Evolutionary conservation across 805 yeast genomes (phyloP), one percentile per base, ranked within the genome.

Genomic region (Kregervanrija fluxuum): DNA sequence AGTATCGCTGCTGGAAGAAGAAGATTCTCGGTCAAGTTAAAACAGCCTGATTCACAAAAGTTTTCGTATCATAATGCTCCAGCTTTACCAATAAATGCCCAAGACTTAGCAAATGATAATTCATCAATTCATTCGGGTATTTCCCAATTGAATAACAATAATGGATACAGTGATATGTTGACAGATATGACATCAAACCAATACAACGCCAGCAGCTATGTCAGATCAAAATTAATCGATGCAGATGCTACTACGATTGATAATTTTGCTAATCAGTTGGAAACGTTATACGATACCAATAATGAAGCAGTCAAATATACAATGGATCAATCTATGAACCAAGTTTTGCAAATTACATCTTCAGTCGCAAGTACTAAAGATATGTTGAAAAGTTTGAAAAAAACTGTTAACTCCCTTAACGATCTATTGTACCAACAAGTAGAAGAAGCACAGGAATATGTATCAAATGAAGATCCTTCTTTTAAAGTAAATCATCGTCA

Each of bases 191-290:
- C 71, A 3, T 66, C 65, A 33, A 66, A 68, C 2, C 48, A 61
- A 3, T 77, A 75, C 50, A 69, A 76, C 49, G 78, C 83, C 1
- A 68, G 68, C 17, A 45, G 53, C 2, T 79, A 70, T 54, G 73
- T 79, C 3, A 68, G 70, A 11, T 56, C 66, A 11, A 75, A 77
- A 44, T 59, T 86, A 48, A 67, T 78, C 10, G 75, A 78, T 49
- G 86, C 88, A 1, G 75, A 83, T 6, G 91, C 90, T 2, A 62
- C 77, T 1, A 85, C 81, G 48, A 82, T 86, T 32, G 89, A 85
- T 53, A 78, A 75, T 44, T 84, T 83, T 61, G 78, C 81, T 6
- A 35, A 32, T 6, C 16, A 38, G 17, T 34, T 47, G 9, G 43
- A 47, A 8, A 12, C 38, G 22, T 11, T 49, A n/a, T 42, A 45